Evolutionary conservation across 2,329 filamentous ascomycete genomes (phyloP).

Genomic region (Byssoonygena ceratinophila): DNA sequence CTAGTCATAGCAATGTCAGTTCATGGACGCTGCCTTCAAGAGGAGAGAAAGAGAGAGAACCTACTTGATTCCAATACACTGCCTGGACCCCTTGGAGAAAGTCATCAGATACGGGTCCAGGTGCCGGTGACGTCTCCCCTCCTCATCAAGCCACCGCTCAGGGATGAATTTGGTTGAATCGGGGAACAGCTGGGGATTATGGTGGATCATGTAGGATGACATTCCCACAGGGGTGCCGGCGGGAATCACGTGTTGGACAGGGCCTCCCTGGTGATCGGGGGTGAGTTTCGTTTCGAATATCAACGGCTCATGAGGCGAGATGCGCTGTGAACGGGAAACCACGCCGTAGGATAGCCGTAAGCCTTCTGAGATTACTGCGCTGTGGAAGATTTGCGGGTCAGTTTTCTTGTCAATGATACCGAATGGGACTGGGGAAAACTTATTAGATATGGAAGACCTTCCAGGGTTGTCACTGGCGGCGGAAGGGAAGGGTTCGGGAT

Average conservation of each 20-base stretch:
- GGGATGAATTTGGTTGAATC: slow-evolving; percentile 19
- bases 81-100: slow-evolving; percentile 20
- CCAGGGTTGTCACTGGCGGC: slow-evolving; percentile 6
- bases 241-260: slow-evolving; percentile 11
- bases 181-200: slow-evolving; percentile 20
- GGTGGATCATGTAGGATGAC: slow-evolving; percentile 18
- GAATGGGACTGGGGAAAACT: background rate
- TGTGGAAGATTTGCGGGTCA: slow-evolving; percentile 5
- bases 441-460: slow-evolving; percentile 12
- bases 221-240: slow-evolving; percentile 20
- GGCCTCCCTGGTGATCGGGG: background rate
- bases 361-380: slow-evolving; percentile 10
- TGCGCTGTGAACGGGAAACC: slow-evolving; percentile 8
- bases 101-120: slow-evolving; percentile 19
- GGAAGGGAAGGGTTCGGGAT: slow-evolving; percentile 6
- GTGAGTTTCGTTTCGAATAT: background rate
- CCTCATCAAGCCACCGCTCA: slow-evolving; percentile 21
- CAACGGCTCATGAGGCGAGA: slow-evolving; percentile 10
- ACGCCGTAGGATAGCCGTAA: slow-evolving; percentile 13
- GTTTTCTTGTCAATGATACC: background rate
- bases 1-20: no score
- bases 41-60: background rate
- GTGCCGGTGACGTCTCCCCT: slow-evolving; percentile 13
- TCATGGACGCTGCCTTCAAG: no score
- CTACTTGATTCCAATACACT: slow-evolving; percentile 21